Evolutionary conservation across 2,329 filamentous ascomycete genomes (phyloP), one percentile per base, ranked within the genome.

Genomic region (Colletotrichum simmondsii): DNA sequence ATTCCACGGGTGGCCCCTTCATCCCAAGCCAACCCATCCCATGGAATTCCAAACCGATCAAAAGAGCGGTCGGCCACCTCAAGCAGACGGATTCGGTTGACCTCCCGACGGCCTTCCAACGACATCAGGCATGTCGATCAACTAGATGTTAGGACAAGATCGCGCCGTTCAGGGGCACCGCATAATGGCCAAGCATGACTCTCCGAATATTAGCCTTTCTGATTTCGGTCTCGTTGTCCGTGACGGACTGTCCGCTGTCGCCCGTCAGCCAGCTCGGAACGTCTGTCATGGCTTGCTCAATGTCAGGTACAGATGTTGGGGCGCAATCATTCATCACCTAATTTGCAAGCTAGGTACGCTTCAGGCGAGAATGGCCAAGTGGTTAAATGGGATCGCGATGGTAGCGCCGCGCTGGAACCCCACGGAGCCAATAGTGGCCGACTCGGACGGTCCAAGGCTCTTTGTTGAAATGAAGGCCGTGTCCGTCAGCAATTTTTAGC

Each of bases 391-490:
- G 32, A 65, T 71, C 61, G 56, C 28, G 60, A 73, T 61, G 67
- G 71, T 73, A 71, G 71, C 71, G 71, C 66, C 65, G 66, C 56
- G 60, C 56, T 73, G 67, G 66, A 71, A 71, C 54, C 66, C 46
- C 64, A 22, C 32, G 22, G 65, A 54, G 37, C 62, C 71, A 72
- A 73, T 73, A 73, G 68, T 72, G 57, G 71, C 68, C 56, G 68
- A 68, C 62, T 63, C 42, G 53, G 68, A 63, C 58, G 56, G 42
- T 54, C 42, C 71, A 68, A 72, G 59, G 65, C 58, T 68, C 64
- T 70, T 72, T 71, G 57, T 73, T 73, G 62, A 72, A 73, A 72
- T 73, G 71, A 72, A 62, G 28, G 61, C 68, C 57, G 35, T 58
- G 58, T 49, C 52, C 68, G 58, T 63, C 62, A 54, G 68, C 62